phyloP scores from a whole-genome alignment of 805 yeast species.

The Candida sanyiensis region DNA sequence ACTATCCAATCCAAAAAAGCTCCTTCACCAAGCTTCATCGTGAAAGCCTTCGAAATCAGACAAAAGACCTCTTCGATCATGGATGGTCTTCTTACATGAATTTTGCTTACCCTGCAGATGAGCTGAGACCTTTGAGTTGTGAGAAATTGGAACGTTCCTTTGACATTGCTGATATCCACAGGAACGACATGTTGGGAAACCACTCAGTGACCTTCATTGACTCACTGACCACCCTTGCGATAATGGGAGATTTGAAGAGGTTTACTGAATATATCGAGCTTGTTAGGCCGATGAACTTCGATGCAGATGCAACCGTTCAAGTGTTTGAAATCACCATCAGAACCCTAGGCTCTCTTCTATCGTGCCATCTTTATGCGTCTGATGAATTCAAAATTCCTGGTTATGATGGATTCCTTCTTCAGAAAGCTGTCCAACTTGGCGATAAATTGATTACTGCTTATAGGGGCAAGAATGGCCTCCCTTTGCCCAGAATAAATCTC shows the following conservation, averaged over 20 bases:
- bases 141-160: slow-evolving; percentile 59
- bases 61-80: slow-evolving; percentile 57
- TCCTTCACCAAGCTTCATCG: slow-evolving; percentile 27
- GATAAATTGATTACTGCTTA: slow-evolving; percentile 65
- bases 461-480: slow-evolving; percentile 57
- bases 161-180: slow-evolving; percentile 46
- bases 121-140: slow-evolving; percentile 71
- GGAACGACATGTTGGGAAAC: slow-evolving; percentile 85
- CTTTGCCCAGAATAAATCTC: slow-evolving; percentile 75
- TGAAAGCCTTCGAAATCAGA: slow-evolving; percentile 34
- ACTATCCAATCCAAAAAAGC: slow-evolving; percentile 6
- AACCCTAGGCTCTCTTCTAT: slow-evolving; percentile 73
- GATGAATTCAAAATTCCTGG: slow-evolving; percentile 29
- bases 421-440: slow-evolving; percentile 72
- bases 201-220: slow-evolving; percentile 75
- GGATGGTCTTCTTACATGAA: slow-evolving; percentile 68
- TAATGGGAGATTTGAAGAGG: slow-evolving; percentile 56
- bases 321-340: slow-evolving; percentile 86
- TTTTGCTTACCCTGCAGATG: slow-evolving; percentile 77
- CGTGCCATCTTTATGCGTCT: slow-evolving; percentile 67
- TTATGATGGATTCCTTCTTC: slow-evolving; percentile 70
- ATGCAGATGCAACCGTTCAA: slow-evolving; percentile 67
- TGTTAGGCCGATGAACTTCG: slow-evolving; percentile 40
- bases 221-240: slow-evolving; percentile 69
- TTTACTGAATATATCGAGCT: slow-evolving; percentile 43